These are phyloP conservation scores for Ceratorhiza oryzae-sativae DNA, from an alignment of 1,284 basidiomycete genomes.

Conservation along the genomic window DNA sequence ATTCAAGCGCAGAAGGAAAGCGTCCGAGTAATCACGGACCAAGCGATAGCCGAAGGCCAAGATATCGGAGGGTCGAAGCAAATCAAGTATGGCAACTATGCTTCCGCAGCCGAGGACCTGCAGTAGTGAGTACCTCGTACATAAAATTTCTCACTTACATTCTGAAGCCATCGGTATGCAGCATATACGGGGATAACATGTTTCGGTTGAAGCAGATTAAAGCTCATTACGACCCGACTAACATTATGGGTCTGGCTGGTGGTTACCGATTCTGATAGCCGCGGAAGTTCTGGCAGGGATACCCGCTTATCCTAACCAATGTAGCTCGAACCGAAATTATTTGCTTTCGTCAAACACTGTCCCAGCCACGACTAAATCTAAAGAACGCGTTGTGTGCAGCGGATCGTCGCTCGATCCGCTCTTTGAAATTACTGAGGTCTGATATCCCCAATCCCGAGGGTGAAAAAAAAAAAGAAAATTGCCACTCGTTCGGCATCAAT, in stretches of 20 bases:
- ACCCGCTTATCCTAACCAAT: too few relatives aligned
- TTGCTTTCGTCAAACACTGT: neutral
- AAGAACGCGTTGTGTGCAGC: too few relatives aligned
- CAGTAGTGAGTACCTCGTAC: neutral
- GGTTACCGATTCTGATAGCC: conserved; percentile 52
- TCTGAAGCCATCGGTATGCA: conserved; percentile 27
- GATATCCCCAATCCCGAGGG: too few relatives aligned
- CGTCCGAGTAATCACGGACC: conserved; percentile 51
- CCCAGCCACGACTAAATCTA: too few relatives aligned
- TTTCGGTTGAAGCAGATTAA: conserved; percentile 54
- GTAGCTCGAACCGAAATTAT: neutral
- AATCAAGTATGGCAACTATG: conserved; percentile 62
- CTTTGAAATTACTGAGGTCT: too few relatives aligned
- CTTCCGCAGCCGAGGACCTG: conserved; percentile 43
- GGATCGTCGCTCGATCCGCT: too few relatives aligned
- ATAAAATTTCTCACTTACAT: conserved; percentile 56
- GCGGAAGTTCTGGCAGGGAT: too few relatives aligned
- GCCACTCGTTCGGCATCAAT: too few relatives aligned
- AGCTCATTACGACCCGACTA: conserved; percentile 56
- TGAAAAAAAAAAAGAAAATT: too few relatives aligned
- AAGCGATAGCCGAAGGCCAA: conserved; percentile 57
- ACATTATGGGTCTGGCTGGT: conserved; percentile 66
- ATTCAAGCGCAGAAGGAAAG: conserved; percentile 54
- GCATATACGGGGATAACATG: conserved; percentile 61
- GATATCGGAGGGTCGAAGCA: conserved; percentile 51